Base-by-base conservation (phyloP, 345 rosid genomes). In the Salix caprea region DNA sequence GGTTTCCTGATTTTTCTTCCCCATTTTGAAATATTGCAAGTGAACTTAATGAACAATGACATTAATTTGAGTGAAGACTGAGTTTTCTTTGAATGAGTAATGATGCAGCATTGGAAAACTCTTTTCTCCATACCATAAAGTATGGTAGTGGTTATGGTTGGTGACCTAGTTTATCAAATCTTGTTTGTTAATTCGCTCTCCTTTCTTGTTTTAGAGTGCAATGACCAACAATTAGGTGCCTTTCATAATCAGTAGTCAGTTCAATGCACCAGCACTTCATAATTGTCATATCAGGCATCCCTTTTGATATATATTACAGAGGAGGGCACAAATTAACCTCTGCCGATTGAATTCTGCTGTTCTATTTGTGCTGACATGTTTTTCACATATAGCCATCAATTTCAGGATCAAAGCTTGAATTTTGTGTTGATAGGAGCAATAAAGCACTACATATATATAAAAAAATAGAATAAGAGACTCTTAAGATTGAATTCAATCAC, bases 261-360 rank as follows among this genome's bases (percentile, higher is more conserved):
- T 71, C 44, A 77, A n/a, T 70, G 69, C 24, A n/a, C 64, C 42
- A 9, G 65, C 56, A 64, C 18, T 54, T 21, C 32, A 76, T 60
- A 8, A 66, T 36, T 72, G 21, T 21, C 3, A 48, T 14, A 65
- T 21, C 37, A 3, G 32, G 36, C 48, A 46, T 71, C 60, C 56
- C 76, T 65, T 11, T 54, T 64, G 37, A 76, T 15, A 58, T 74
- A 68, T 15, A 58, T 74, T 54, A 8, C 21, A 34, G 67, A 30
- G 28, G 16, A 54, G 36, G 15, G 65, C 10, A 15, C 37, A 13
- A 30, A 24, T 46, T 23, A 61, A 58, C 5, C 28, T 23, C 19
- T 7, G 39, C 30, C 4, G 2, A 21, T 10, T 52, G 74, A 71
- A 19, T 71, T 54, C 23, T 2, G 30, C 5, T 16, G 26, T 48